Evolutionary conservation across 2,329 filamentous ascomycete genomes (phyloP), one percentile per base, ranked within the genome.

Genomic region (Penicillium sp.): DNA sequence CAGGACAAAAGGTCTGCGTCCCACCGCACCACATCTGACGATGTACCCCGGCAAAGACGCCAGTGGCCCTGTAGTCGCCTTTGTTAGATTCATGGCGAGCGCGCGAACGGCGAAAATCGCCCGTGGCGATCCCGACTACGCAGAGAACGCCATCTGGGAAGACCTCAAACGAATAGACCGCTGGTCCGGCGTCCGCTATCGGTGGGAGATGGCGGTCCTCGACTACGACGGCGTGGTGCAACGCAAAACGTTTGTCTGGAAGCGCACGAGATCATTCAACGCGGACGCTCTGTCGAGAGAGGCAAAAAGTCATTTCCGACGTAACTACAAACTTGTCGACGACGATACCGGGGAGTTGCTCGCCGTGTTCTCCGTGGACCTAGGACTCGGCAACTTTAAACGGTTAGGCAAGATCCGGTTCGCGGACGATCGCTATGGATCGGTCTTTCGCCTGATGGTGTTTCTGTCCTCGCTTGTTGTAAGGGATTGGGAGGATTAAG

Each of bases 291-390:
- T 41, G 3, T 11, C 35, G 9, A 15, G 35, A 15, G 35, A 15
- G 35, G 8, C 35, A 11, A 41, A 41, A 9, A 41, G 11, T 15
- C 9, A 3, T 21, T 50, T 50, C 47, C 19, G 19, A 17, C 23
- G 47, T 21, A 50, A 29, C 26, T 56, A 56, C n/a, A 56, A 56
- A n/a, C 44, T 56, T 2, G 54, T 56, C 3, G 54, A 56, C 23
- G 54, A 47, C 15, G 26, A 29, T 21, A 56, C 44, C 4, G 54
- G 54, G 13, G 54, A 56, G 54, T 9, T 56, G 15, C 44, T 56
- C 38, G 54, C 44, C 6, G 41, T 47, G 41, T 56, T 56, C 9
- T 56, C 54, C 3, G 26, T 31, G 8, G 54, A 48, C 31, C 15
- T 35, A 7, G 54, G 54, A 8, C 8, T 47, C 6, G 23, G 35